Conservation (phyloP, 805 yeast species). For the Zygoascus tannicola region DNA sequence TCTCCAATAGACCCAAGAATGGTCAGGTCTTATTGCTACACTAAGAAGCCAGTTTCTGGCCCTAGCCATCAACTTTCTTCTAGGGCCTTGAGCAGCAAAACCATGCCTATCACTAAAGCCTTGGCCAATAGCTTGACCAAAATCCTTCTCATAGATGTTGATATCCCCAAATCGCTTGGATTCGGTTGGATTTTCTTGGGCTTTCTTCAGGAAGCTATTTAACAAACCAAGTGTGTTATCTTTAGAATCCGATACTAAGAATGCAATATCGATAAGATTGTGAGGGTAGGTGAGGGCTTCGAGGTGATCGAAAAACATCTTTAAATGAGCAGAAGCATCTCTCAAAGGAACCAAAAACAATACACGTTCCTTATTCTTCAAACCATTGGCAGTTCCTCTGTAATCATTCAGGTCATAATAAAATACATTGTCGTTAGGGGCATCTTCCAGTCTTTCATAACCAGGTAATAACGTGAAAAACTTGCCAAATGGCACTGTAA, state of each 20-base stretch:
- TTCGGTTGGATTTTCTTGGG: constrained; percentile 58
- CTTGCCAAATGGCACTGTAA: not conserved
- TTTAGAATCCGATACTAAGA: constrained; percentile 80
- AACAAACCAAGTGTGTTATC: constrained; percentile 77
- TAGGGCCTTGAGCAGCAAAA: constrained; percentile 92
- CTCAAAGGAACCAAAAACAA: constrained; percentile 82
- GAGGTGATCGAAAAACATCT: constrained; percentile 82
- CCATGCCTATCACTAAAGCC: constrained; percentile 93
- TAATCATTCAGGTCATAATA: constrained; percentile 65
- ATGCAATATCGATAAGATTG: constrained; percentile 70
- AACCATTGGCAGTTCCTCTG: constrained; percentile 60
- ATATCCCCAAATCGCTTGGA: constrained; percentile 68
- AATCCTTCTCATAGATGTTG: constrained; percentile 82
- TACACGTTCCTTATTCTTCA: constrained; percentile 72
- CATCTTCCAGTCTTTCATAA: not conserved
- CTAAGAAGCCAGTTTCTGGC: constrained; percentile 93
- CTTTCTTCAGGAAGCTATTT: constrained; percentile 43
- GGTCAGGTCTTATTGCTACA: constrained; percentile 85
- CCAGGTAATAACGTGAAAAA: not conserved
- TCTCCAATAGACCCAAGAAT: constrained; percentile 96
- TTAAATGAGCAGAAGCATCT: constrained; percentile 84
- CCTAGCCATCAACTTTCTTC: constrained; percentile 91
- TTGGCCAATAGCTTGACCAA: constrained; percentile 91
- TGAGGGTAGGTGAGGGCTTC: constrained; percentile 78
- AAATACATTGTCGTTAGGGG: constrained; percentile 35